Conservation (phyloP, 495 filamentous ascomycete species). For the Penicillium lagena region DNA sequence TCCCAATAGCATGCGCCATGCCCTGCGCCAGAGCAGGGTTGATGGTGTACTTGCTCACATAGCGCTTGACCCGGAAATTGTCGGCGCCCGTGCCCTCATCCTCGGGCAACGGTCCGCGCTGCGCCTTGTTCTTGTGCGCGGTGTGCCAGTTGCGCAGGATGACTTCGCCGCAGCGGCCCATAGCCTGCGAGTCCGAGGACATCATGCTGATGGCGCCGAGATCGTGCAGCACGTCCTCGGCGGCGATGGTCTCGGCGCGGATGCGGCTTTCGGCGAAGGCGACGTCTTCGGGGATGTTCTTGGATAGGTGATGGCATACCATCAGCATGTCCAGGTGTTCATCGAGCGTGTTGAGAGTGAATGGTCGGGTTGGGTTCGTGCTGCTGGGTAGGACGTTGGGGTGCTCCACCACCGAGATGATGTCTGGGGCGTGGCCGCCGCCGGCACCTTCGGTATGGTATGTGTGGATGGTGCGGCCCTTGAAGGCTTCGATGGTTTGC, state of each 20-base stretch:
- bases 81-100: slow-evolving; percentile 80
- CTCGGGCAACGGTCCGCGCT: slow-evolving; percentile 69
- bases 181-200: slow-evolving; percentile 93
- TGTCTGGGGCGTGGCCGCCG: slow-evolving; percentile 94
- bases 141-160: slow-evolving; percentile 96
- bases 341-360: slow-evolving; percentile 87
- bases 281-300: slow-evolving; percentile 91
- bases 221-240: slow-evolving; percentile 95
- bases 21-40: slow-evolving; percentile 94
- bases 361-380: slow-evolving; percentile 92
- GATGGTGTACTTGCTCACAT: slow-evolving; percentile 95
- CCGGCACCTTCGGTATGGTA: slow-evolving; percentile 98
- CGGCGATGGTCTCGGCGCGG: slow-evolving; percentile 91
- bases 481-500: slow-evolving; percentile 81
- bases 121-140: slow-evolving; percentile 93
- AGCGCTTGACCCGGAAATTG: slow-evolving; percentile 89
- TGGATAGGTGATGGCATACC: slow-evolving; percentile 93
- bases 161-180: slow-evolving; percentile 96
- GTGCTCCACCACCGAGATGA: slow-evolving; percentile 90
- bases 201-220: slow-evolving; percentile 98
- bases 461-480: slow-evolving; percentile 88
- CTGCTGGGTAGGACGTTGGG: slow-evolving; percentile 86
- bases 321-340: slow-evolving; percentile 99
- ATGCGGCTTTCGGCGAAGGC: slow-evolving; percentile 95
- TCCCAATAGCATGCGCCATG: slow-evolving; percentile 85